Conservation (phyloP, 2,329 filamentous ascomycete species). For the Leptodontidium sp. region DNA sequence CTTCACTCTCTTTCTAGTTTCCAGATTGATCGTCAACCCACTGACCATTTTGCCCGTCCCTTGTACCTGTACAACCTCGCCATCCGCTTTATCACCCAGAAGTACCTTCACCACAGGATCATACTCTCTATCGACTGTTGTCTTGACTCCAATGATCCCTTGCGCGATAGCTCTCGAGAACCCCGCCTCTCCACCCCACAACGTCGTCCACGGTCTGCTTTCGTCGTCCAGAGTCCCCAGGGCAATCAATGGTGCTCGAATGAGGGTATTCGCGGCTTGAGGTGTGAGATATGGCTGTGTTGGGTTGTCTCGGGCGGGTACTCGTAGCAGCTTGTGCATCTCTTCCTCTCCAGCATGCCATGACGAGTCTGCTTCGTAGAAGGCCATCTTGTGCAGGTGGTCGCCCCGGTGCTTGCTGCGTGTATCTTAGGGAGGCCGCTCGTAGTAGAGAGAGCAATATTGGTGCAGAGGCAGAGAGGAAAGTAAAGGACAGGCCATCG, state of each 20-base stretch:
- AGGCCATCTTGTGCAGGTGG: conserved; percentile 37
- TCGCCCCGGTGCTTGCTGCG: background rate
- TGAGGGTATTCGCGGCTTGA: conserved; percentile 67
- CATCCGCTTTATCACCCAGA: conserved; percentile 58
- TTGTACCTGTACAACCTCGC: conserved; percentile 48
- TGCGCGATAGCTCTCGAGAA: conserved; percentile 71
- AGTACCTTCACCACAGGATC: conserved; percentile 77
- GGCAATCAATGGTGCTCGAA: conserved; percentile 71
- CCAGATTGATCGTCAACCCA: conserved; percentile 69
- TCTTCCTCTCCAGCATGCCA: conserved; percentile 74
- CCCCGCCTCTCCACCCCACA: conserved; percentile 78
- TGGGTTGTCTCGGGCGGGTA: conserved; percentile 69
- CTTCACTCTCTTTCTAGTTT: conserved; percentile 76
- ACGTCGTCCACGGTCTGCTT: conserved; percentile 75
- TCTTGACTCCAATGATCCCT: conserved; percentile 69
- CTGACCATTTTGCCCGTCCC: conserved; percentile 62
- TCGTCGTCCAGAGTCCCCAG: conserved; percentile 74
- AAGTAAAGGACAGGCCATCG: background rate
- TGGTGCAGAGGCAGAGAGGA: background rate
- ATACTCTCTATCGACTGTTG: conserved; percentile 63
- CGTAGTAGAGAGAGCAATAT: background rate
- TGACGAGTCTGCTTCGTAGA: conserved; percentile 51
- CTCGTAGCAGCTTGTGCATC: conserved; percentile 68
- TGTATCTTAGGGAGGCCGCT: conserved; percentile 9
- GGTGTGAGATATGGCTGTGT: conserved; percentile 69